Evolutionary conservation across 257 asterid genomes (phyloP), one percentile per base, ranked within the genome.

Genomic region (Solanum ossicruentum): DNA sequence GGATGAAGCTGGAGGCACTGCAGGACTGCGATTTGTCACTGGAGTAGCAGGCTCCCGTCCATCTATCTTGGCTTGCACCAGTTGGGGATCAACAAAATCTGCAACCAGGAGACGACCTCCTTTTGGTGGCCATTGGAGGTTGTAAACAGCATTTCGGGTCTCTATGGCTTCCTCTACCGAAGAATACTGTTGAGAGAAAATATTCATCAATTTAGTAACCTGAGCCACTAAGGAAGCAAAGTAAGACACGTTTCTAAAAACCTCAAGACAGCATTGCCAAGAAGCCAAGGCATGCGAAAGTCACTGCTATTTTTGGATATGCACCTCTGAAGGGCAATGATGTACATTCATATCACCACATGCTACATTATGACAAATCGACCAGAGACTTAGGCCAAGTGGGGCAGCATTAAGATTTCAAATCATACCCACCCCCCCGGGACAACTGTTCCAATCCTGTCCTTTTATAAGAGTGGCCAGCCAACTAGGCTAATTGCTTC

Each of bases 111-210:
- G 87, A 23, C 90, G 90, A 52, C 91, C 90, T 73, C 84, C 90
- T 63, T 87, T 80, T 84, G 88, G 80, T 41, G 91, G 91, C 91
- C 90, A 89, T 72, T 84, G 85, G 16, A 89, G 88, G 84, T 87
- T 87, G 57, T 85, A 89, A 54, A 85, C 83, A 54, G 87, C 87
- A 67, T 87, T 87, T 67, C 90, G 85, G 23, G 90, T 87, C 83
- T 81, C 87, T 10, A 45, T 87, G 39, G 90, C 89, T 86, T 89
- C 89, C 58, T 87, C 90, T 66, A 77, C 87, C 0, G 88, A 80
- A 63, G 91, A 65, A 73, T 63, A 89, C 90, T 89, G 86, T 86
- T 12, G 28, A 41, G 17, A 70, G n/a, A 81, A 39, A 71, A 60
- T 13, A 82, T 84, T 51, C 45, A 72, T 49, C 51, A 61, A 72